Conservation (phyloP, 163 green algal genomes). For the Chloromonas sp. region DNA sequence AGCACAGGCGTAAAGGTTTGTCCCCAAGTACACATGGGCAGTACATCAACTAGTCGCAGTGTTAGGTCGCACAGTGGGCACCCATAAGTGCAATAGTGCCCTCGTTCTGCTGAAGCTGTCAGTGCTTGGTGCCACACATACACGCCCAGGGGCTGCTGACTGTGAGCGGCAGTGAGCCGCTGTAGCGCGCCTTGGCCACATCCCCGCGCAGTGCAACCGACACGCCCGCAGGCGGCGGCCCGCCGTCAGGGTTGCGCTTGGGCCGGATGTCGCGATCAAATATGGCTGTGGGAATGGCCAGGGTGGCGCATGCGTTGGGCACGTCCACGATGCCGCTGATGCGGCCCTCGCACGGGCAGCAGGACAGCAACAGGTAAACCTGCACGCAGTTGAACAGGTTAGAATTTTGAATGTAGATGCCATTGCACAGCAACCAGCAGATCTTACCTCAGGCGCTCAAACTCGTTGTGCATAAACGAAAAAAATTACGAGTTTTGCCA, state of each 20-base stretch:
- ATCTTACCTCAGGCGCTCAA: too few relatives aligned
- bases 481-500: too few relatives aligned
- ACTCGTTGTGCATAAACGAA: too few relatives aligned
- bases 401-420: too few relatives aligned
- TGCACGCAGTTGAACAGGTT: conserved; percentile 17
- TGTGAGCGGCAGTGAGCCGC: conserved; percentile 38
- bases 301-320: conserved; percentile 52
- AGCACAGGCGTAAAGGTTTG: too few relatives aligned
- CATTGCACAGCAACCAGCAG: too few relatives aligned
- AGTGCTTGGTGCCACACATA: conserved; percentile 21
- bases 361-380: conserved; percentile 75
- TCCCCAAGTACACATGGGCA: too few relatives aligned
- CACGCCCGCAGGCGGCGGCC: conserved; percentile 30
- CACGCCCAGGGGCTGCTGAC: conserved; percentile 27
- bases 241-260: conserved; percentile 36
- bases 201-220: conserved; percentile 33
- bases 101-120: not conserved
- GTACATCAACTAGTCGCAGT: too few relatives aligned
- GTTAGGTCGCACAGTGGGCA: too few relatives aligned
- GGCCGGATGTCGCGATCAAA: conserved; percentile 54
- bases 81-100: too few relatives aligned
- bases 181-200: conserved; percentile 39
- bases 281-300: conserved; percentile 39
- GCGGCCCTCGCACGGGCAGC: conserved; percentile 68
- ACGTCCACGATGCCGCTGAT: conserved; percentile 73